Percentiles rank a stretch among this genome's conserved stretches.
Evolutionary conservation across 23 red algal species (phyloP).

Genomic region (Agarophyton chilense): DNA sequence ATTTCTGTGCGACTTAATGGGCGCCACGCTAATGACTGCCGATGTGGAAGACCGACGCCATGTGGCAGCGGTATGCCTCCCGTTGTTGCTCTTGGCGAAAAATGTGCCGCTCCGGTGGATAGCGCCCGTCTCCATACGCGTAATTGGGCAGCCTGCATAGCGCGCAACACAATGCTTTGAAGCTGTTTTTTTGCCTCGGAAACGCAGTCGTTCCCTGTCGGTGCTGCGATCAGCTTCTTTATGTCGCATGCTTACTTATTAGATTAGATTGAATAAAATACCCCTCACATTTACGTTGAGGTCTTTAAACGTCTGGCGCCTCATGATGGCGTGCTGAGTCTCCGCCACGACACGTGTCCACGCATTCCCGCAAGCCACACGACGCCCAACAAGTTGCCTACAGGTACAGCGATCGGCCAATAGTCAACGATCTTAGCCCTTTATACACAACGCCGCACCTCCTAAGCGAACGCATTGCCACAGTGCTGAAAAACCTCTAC

Average conservation of each 20-base stretch:
- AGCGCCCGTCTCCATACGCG: background rate
- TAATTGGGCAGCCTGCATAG: background rate
- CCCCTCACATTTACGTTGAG: no score
- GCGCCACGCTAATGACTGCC: constrained; percentile 12
- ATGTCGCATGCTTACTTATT: background rate
- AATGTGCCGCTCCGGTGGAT: background rate
- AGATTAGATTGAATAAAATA: background rate
- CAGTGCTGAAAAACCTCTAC: no score
- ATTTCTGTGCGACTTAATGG: background rate
- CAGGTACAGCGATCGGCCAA: background rate
- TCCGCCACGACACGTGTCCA: background rate
- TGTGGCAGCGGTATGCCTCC: constrained; percentile 4
- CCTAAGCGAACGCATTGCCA: no score
- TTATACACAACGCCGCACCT: background rate
- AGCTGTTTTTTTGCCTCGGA: background rate
- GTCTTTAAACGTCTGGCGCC: background rate
- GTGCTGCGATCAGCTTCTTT: background rate
- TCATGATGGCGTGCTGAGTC: background rate
- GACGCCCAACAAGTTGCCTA: background rate
- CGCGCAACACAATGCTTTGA: background rate
- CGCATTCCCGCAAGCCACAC: background rate
- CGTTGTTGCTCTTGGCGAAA: background rate
- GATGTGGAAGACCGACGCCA: background rate
- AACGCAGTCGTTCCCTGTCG: background rate
- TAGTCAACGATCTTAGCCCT: background rate